Evolutionary conservation across 2,329 filamentous ascomycete genomes (phyloP), one percentile per base, ranked within the genome.

Genomic region (Colletotrichum simmondsii): DNA sequence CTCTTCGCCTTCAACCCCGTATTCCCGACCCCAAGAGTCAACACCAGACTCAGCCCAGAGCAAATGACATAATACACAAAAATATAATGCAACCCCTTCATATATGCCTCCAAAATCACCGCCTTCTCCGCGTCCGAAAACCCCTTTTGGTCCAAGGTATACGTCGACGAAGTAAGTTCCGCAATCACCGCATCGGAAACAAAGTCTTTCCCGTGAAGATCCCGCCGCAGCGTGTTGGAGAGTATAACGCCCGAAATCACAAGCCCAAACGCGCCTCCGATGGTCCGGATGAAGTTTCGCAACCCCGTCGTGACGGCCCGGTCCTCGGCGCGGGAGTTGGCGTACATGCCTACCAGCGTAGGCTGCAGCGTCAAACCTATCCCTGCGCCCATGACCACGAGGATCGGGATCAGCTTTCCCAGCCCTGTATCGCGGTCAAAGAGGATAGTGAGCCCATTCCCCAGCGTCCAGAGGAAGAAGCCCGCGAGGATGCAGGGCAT

Each of bases 201-300:
- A n/a, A 59, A 71, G 37, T 30, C 72, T 58, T 26, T 61, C n/a
- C 72, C 37, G 0, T 71, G 69, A 2, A 80, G 67, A 4, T 78
- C 63, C 14, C 58, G 10, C 1, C 71, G 63, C 14, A 80, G 70
- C 0, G 77, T 77, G 28, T 81, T 81, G 35, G 80, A 79, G 7
- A 81, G 69, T n/a, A 82, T 78, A 3, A 79, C 79, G 1, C 79
- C 80, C 1, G 79, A 79, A 3, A 78, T 63, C 16, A 77, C 77
- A 0, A 83, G 77, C 0, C 81, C 81, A n/a, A 80, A 76, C 6
- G 81, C 79, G 16, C 82, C 83, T 11, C 83, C 83, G 4, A 82
- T 76, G 7, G 78, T 79, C 11, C 83, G 79, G 37, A 82, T 76
- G 59, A 85, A 84, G 66, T 83, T 84, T n/a, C 83, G 79, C 26